Evolutionary conservation across 192 early-diverging fungal genomes (phyloP).

Genomic region (Lunasporangiospora selenospora): DNA sequence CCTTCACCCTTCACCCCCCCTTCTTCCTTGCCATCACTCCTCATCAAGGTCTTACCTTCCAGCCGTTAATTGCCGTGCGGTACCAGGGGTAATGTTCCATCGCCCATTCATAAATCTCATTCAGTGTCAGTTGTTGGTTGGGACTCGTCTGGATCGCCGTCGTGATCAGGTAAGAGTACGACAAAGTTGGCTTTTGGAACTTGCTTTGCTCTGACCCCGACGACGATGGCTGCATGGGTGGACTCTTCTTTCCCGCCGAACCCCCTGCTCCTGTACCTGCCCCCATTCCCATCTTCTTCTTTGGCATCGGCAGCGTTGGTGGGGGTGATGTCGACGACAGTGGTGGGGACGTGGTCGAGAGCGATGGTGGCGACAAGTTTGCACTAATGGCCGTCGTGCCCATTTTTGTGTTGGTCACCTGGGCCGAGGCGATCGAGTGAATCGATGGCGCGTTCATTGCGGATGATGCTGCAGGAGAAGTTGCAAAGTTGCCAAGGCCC

Average conservation of each 20-base stretch:
- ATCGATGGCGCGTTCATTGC: no score
- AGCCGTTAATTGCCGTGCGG: slow-evolving; percentile 71
- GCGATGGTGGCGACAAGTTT: slow-evolving; percentile 25
- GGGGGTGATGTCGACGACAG: no score
- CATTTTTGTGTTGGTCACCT: slow-evolving; percentile 1
- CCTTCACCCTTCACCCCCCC: no score
- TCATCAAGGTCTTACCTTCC: slow-evolving; percentile 68
- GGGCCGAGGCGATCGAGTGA: slow-evolving; percentile 28
- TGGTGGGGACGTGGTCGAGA: no score
- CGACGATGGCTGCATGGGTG: no score
- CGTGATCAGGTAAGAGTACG: slow-evolving; percentile 84
- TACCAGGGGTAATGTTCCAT: slow-evolving; percentile 83
- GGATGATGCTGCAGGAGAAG: slow-evolving; percentile 4
- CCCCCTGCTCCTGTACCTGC: no score
- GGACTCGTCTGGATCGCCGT: slow-evolving; percentile 76
- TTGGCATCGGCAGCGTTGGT: slow-evolving; percentile 9
- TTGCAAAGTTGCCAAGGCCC: background rate
- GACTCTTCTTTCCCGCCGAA: no score
- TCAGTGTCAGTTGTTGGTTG: slow-evolving; percentile 78
- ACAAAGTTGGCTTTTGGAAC: slow-evolving; percentile 72
- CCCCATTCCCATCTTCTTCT: no score
- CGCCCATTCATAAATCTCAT: slow-evolving; percentile 88
- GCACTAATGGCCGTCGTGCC: slow-evolving; percentile 25
- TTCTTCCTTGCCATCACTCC: no score
- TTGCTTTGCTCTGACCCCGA: no score